Conservation (phyloP, 345 rosid genomes). For the Garcia nutans region DNA sequence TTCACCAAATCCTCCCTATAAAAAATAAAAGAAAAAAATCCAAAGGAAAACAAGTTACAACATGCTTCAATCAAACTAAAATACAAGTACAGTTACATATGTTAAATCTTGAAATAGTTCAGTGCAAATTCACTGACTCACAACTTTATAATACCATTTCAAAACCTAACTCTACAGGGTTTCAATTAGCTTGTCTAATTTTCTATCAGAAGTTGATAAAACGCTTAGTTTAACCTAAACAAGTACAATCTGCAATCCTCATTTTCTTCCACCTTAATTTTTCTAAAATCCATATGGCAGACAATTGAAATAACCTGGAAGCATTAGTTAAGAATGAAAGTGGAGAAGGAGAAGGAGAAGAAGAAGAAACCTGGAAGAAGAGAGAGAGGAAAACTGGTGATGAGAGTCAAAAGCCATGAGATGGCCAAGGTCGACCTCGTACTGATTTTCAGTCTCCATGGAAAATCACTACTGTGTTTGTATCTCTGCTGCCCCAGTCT, state of each 20-base stretch:
- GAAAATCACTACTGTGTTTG: background rate
- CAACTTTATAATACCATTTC: background rate
- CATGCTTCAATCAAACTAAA: background rate
- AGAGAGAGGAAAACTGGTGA: constrained; percentile 45
- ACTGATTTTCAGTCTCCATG: constrained; percentile 12
- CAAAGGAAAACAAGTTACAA: background rate
- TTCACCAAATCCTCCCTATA: constrained; percentile 65
- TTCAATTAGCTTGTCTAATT: background rate
- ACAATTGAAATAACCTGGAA: too few species aligned
- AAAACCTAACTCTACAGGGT: background rate
- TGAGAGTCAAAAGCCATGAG: constrained; percentile 61
- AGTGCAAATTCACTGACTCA: background rate
- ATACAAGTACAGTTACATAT: background rate
- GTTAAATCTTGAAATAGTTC: background rate
- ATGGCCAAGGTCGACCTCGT: constrained; percentile 67
- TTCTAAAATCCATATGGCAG: too few species aligned
- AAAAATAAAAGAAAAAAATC: background rate
- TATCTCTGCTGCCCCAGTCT: too few species aligned
- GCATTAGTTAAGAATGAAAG: background rate
- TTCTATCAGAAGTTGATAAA: background rate
- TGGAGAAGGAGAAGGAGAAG: background rate
- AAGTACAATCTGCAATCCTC: background rate
- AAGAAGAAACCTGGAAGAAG: constrained; percentile 57
- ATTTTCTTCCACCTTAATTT: too few species aligned
- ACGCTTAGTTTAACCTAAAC: background rate